A percentile compares a stretch with the other conserved stretches of the same genome.
These are phyloP conservation scores for Urtica urens DNA, from an alignment of 306 rosid species.

Conservation along the genomic window DNA sequence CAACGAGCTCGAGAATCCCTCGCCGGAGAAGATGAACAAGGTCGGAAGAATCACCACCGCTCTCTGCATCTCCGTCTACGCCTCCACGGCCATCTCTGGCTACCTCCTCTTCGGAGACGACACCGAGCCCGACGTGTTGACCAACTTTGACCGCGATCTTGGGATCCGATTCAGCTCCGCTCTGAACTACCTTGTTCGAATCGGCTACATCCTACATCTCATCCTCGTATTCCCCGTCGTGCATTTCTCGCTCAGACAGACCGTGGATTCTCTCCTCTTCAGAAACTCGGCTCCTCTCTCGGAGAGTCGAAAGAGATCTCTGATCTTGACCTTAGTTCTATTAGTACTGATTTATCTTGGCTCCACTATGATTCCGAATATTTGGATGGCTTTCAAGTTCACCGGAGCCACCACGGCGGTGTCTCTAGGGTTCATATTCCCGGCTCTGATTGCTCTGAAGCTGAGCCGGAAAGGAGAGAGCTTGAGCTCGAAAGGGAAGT, in stretches of 20 bases:
- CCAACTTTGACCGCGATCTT: constrained; percentile 72
- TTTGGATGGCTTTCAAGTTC: constrained; percentile 92
- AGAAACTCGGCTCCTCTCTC: constrained; percentile 61
- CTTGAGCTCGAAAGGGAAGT: constrained; percentile 41
- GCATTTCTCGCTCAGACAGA: constrained; percentile 82
- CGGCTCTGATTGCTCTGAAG: constrained; percentile 60
- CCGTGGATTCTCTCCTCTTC: constrained; percentile 62
- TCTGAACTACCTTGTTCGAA: constrained; percentile 60
- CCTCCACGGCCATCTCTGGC: constrained; percentile 67
- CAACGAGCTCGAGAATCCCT: constrained; percentile 67
- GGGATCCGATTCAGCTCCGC: constrained; percentile 70
- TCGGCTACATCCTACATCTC: constrained; percentile 89
- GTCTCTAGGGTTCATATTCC: constrained; percentile 82
- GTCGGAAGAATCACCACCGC: constrained; percentile 80
- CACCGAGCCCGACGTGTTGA: constrained; percentile 74
- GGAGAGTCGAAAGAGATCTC: constrained; percentile 69
- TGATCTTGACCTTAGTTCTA: constrained; percentile 56
- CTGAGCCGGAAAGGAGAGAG: constrained; percentile 32
- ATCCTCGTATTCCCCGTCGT: constrained; percentile 89
- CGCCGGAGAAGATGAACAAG: constrained; percentile 76
- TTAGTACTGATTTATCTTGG: constrained; percentile 70
- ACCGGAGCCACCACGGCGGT: constrained; percentile 94
- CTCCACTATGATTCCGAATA: constrained; percentile 86
- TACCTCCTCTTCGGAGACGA: constrained; percentile 76
- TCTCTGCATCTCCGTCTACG: constrained; percentile 63